Evolutionary conservation across 345 rosid species (phyloP).

Genomic region (Hibiscus tridactylites): DNA sequence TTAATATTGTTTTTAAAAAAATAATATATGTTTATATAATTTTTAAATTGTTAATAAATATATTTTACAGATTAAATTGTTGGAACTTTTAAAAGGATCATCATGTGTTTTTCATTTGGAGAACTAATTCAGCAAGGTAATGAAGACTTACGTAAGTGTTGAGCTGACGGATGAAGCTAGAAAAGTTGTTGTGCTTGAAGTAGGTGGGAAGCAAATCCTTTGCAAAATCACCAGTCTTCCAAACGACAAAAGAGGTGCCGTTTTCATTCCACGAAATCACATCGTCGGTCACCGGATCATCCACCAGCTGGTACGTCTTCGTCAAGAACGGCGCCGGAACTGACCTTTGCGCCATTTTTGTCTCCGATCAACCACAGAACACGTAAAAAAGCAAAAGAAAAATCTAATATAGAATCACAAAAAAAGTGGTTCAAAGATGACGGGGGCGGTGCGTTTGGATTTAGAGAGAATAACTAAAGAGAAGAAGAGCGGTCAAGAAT

Average conservation of each 20-base stretch:
- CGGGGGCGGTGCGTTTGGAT: not conserved
- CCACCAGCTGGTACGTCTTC: slow-evolving; percentile 71
- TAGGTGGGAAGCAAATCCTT: slow-evolving; percentile 61
- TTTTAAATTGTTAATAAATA: no score
- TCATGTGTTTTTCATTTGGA: no score
- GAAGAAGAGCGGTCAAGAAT: slow-evolving; percentile 91
- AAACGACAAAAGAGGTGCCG: slow-evolving; percentile 51
- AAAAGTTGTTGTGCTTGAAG: slow-evolving; percentile 75
- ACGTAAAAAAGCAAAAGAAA: not conserved
- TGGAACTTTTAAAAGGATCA: no score
- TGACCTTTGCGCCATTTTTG: slow-evolving; percentile 39
- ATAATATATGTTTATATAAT: no score
- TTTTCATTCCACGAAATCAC: slow-evolving; percentile 74
- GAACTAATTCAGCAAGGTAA: not conserved
- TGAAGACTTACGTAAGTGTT: slow-evolving; percentile 55
- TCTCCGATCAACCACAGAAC: not conserved
- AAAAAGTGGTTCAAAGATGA: not conserved
- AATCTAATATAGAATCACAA: not conserved
- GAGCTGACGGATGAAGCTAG: slow-evolving; percentile 84
- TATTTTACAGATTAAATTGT: no score
- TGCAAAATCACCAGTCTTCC: slow-evolving; percentile 70
- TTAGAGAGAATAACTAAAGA: slow-evolving; percentile 60
- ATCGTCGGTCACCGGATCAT: slow-evolving; percentile 53
- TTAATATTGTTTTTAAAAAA: no score
- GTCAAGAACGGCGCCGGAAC: slow-evolving; percentile 75